A percentile compares a stretch with the other conserved stretches of the same genome.
These are phyloP conservation scores for Calonectria crousiana DNA, from an alignment of 2,329 filamentous ascomycete species.

Conservation along the genomic window DNA sequence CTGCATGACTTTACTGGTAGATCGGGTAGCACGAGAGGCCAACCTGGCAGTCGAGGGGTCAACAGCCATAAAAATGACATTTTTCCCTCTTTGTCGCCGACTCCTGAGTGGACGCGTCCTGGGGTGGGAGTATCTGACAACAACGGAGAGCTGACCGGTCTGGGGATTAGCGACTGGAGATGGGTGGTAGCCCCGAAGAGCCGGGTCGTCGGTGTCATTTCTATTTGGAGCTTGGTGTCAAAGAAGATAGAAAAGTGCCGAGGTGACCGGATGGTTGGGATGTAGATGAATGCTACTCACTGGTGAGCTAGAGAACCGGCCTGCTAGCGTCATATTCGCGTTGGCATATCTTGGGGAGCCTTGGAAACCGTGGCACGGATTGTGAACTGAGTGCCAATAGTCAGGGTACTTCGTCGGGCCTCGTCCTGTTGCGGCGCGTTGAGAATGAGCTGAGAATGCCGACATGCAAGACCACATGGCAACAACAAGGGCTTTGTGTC, in stretches of 20 bases:
- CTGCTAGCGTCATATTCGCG: conserved; percentile 17
- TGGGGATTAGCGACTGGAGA: conserved; percentile 23
- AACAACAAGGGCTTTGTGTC: background rate
- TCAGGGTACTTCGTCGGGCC: background rate
- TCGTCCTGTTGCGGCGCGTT: background rate
- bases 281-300: background rate
- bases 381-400: background rate
- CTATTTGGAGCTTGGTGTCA: conserved; percentile 28
- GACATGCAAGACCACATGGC: background rate
- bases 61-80: background rate
- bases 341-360: conserved; percentile 3
- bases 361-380: background rate
- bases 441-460: background rate
- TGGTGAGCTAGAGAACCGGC: conserved; percentile 11
- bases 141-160: conserved; percentile 37
- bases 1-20: conserved; percentile 26
- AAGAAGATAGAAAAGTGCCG: conserved; percentile 5
- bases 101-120: background rate
- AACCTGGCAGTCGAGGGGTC: background rate
- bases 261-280: background rate
- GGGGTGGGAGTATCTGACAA: conserved; percentile 5
- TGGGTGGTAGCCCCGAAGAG: conserved; percentile 31
- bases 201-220: conserved; percentile 25
- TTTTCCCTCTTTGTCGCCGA: background rate
- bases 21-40: conserved; percentile 33